Percentiles rank a stretch among this genome's conserved stretches.
Evolutionary conservation across 2,329 filamentous ascomycete species (phyloP).

Genomic region (Westerdykella ornata): DNA sequence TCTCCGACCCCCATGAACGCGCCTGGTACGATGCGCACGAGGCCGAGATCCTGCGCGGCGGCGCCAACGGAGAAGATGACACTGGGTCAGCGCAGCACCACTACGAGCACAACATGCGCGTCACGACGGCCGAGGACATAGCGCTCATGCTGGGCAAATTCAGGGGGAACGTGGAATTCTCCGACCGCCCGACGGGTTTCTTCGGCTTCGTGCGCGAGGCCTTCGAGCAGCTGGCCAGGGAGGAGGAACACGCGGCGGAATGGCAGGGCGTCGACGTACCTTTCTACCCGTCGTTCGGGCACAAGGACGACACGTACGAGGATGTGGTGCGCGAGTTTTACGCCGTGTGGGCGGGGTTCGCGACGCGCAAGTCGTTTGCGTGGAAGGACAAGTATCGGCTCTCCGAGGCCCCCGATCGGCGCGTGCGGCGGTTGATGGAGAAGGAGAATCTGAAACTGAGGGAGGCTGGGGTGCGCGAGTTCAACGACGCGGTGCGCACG

Average conservation of each 20-base stretch:
- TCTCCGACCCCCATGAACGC: constrained; percentile 90
- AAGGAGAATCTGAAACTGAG: constrained; percentile 85
- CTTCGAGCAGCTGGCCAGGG: constrained; percentile 72
- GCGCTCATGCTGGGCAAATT: constrained; percentile 72
- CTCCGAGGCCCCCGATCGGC: constrained; percentile 80
- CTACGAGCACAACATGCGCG: constrained; percentile 61
- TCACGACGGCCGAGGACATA: constrained; percentile 77
- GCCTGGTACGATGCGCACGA: constrained; percentile 97
- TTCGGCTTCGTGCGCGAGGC: constrained; percentile 70
- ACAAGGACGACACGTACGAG: constrained; percentile 68
- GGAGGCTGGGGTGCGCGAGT: constrained; percentile 76
- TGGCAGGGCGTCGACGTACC: constrained; percentile 56
- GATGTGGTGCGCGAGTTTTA: constrained; percentile 75
- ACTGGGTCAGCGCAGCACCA: constrained; percentile 44
- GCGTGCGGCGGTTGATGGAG: constrained; percentile 77
- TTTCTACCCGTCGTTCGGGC: constrained; percentile 78
- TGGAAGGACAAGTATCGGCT: constrained; percentile 85
- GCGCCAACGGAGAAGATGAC: constrained; percentile 43
- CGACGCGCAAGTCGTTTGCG: constrained; percentile 75
- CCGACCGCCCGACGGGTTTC: constrained; percentile 74
- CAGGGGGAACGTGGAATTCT: constrained; percentile 68
- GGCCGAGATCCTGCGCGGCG: constrained; percentile 69
- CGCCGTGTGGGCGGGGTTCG: constrained; percentile 68
- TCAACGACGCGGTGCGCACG: constrained; percentile 85
- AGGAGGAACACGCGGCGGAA: constrained; percentile 69